A percentile compares a stretch with the other conserved stretches of the same genome.
Evolutionary conservation across 352 stramenopile genomes (phyloP).

Genomic region (Peronospora tabacina): DNA sequence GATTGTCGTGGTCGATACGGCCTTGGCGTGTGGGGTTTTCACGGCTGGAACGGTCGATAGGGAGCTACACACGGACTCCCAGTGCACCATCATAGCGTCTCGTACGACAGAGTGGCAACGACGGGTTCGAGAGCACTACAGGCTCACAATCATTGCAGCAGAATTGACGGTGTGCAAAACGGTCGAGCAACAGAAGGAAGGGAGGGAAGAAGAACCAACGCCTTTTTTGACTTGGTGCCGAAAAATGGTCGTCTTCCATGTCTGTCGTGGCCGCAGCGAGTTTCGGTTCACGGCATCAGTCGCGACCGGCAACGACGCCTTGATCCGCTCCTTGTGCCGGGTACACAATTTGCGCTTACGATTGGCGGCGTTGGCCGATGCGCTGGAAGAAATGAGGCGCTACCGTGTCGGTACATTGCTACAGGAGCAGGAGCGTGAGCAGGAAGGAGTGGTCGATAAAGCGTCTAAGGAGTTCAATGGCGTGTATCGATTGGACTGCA

Average conservation of each 20-base stretch:
- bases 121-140: no score
- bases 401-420: conserved; percentile 82
- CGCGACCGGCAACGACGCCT: conserved; percentile 63
- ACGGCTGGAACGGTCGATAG: conserved; percentile 48
- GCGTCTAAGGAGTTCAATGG: conserved; percentile 70
- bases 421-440: conserved; percentile 81
- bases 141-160: no score
- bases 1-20: conserved; percentile 48
- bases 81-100: conserved; percentile 53
- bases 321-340: conserved; percentile 78
- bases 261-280: conserved; percentile 78
- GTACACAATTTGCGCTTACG: conserved; percentile 80
- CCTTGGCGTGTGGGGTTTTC: conserved; percentile 85
- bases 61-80: conserved; percentile 41
- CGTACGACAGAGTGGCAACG: no score
- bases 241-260: conserved; percentile 84
- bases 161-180: no score
- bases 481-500: no score
- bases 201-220: no score
- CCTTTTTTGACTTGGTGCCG: background rate
- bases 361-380: conserved; percentile 62
- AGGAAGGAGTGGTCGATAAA: conserved; percentile 41
- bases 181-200: no score
- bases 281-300: conserved; percentile 88
- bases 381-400: conserved; percentile 67